These are phyloP conservation scores for Pichia sporocuriosa DNA, from an alignment of 805 yeast species.

Conservation along the genomic window DNA sequence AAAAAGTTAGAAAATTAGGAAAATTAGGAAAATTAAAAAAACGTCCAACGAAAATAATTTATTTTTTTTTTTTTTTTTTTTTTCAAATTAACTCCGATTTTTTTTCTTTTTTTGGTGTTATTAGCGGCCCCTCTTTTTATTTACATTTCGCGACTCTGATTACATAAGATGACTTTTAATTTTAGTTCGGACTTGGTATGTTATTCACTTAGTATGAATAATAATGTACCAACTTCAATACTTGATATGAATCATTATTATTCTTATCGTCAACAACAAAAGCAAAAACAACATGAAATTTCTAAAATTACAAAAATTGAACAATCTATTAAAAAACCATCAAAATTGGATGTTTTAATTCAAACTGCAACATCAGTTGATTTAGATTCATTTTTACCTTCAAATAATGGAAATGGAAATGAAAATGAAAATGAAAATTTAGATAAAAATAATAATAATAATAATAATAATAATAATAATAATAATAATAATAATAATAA, in stretches of 20 bases:
- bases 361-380: slow-evolving; percentile 25
- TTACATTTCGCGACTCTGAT: background rate
- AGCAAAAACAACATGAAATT: slow-evolving; percentile 8
- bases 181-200: slow-evolving; percentile 25
- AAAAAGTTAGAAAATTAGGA: too few relatives aligned
- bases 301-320: background rate
- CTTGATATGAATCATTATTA: slow-evolving; percentile 19
- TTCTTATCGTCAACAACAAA: slow-evolving; percentile 13
- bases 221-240: slow-evolving; percentile 22
- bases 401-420: background rate
- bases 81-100: background rate
- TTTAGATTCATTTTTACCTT: slow-evolving; percentile 7
- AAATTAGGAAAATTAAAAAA: too few relatives aligned
- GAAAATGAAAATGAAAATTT: too few relatives aligned
- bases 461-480: too few relatives aligned
- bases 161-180: slow-evolving; percentile 13
- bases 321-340: slow-evolving; percentile 9
- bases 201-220: slow-evolving; percentile 26
- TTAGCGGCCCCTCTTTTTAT: background rate
- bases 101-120: background rate
- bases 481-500: too few relatives aligned
- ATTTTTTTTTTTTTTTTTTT: too few relatives aligned
- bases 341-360: slow-evolving; percentile 26
- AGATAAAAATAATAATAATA: too few relatives aligned
- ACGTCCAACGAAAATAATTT: too few relatives aligned